phyloP scores from a whole-genome alignment of 1,284 basidiomycete genomes.

The Fistulinella cinereoalba region DNA sequence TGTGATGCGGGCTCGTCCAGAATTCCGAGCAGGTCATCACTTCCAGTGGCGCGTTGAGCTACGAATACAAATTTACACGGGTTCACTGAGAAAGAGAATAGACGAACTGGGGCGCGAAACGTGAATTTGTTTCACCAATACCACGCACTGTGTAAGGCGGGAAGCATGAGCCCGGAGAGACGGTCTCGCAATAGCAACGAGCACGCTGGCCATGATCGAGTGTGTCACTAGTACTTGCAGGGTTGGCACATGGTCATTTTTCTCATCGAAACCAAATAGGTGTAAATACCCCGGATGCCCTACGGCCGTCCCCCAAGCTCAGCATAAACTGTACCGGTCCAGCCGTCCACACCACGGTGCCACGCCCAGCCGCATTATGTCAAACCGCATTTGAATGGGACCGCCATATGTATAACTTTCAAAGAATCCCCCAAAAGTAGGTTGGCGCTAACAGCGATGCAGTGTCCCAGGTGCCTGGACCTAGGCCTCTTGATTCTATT shows the following conservation, averaged over 20 bases:
- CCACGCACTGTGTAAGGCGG: conserved; percentile 4
- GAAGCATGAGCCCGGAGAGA: conserved; percentile 3
- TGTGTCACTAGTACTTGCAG: too few relatives aligned
- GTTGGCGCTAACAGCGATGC: background rate
- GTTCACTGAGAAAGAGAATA: conserved; percentile 1
- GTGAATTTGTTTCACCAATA: conserved; percentile 17
- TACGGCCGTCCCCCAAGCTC: too few relatives aligned
- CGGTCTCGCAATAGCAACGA: conserved; percentile 13
- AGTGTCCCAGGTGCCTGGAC: too few relatives aligned
- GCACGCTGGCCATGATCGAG: conserved; percentile 13
- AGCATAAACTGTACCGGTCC: too few relatives aligned
- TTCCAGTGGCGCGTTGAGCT: conserved; percentile 14
- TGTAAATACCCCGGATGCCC: conserved; percentile 9
- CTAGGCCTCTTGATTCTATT: background rate
- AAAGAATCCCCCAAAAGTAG: background rate
- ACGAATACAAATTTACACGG: conserved; percentile 3
- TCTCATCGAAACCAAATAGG: conserved; percentile 15
- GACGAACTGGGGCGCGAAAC: conserved; percentile 18
- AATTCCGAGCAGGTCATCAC: conserved; percentile 10
- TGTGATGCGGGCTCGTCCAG: conserved; percentile 5
- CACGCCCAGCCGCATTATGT: background rate
- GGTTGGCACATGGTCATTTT: too few relatives aligned
- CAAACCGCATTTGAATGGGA: background rate
- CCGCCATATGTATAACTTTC: background rate
- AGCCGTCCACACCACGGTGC: too few relatives aligned